Conservation (phyloP, 768 basidiomycete genomes). For the Kwoniella mangroviensis region DNA sequence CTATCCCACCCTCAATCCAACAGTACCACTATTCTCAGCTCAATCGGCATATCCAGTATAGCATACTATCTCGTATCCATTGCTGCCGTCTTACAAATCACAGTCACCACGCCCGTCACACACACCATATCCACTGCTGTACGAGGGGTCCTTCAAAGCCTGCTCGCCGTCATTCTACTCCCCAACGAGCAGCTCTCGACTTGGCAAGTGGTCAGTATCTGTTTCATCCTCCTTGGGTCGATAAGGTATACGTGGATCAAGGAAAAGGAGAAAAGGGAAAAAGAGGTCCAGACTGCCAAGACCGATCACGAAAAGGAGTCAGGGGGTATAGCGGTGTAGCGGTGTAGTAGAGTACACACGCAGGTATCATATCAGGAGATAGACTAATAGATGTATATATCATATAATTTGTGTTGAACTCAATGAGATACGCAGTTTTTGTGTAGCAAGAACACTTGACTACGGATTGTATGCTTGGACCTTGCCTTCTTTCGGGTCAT, state of each 20-base stretch:
- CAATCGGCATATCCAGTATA: conserved; percentile 6
- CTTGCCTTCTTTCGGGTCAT: not conserved
- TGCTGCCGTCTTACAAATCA: conserved; percentile 87
- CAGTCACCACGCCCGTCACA: conserved; percentile 93
- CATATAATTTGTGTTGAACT: not conserved
- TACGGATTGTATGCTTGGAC: not conserved
- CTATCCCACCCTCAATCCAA: not conserved
- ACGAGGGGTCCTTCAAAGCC: conserved; percentile 12
- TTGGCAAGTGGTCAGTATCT: conserved; percentile 8
- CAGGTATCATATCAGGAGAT: too few species aligned
- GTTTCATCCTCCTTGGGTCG: conserved; percentile 14
- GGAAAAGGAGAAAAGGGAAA: conserved; percentile 20
- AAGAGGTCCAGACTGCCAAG: conserved; percentile 1
- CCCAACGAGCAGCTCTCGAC: conserved; percentile 8
- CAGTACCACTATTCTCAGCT: not conserved
- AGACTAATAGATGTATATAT: not conserved
- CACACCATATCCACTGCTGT: conserved; percentile 65
- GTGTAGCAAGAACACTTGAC: not conserved
- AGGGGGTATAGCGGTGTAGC: not conserved
- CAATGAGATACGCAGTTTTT: not conserved
- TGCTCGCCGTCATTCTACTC: conserved; percentile 8
- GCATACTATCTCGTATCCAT: conserved; percentile 81
- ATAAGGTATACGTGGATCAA: conserved; percentile 7
- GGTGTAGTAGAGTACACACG: too few species aligned
- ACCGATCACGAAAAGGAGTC: not conserved